Conservation (phyloP, 2,329 filamentous ascomycete genomes). For the Alternaria infectoria region DNA sequence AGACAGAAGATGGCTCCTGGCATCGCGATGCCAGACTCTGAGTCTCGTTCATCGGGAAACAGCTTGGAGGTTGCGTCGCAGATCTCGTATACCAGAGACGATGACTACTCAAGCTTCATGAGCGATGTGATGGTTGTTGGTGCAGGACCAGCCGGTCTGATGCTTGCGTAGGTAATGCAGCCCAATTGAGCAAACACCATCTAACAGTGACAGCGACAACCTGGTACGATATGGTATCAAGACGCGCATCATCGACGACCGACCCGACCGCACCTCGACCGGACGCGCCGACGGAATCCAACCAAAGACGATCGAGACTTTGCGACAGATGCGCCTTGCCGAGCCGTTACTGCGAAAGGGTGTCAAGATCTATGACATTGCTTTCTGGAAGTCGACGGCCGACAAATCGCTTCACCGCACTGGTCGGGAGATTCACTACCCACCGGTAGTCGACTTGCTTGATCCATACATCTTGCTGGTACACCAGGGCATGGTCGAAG, state of each 20-base stretch:
- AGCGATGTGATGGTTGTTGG: slow-evolving; percentile 52
- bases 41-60: slow-evolving; percentile 32
- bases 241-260: slow-evolving; percentile 70
- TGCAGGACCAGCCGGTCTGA: slow-evolving; percentile 52
- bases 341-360: slow-evolving; percentile 70
- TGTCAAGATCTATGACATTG: slow-evolving; percentile 75
- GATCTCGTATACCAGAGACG: slow-evolving; percentile 20
- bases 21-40: slow-evolving; percentile 27
- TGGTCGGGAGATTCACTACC: slow-evolving; percentile 73
- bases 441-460: slow-evolving; percentile 55
- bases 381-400: slow-evolving; percentile 63
- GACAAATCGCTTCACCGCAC: slow-evolving; percentile 62
- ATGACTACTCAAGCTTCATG: slow-evolving; percentile 42
- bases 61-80: slow-evolving; percentile 29
- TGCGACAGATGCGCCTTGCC: slow-evolving; percentile 75
- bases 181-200: not conserved
- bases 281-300: slow-evolving; percentile 76
- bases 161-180: slow-evolving; percentile 49
- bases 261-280: slow-evolving; percentile 70
- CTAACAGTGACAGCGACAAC: slow-evolving; percentile 52
- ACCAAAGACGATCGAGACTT: slow-evolving; percentile 79
- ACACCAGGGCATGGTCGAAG: slow-evolving; percentile 79
- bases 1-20: slow-evolving; percentile 45
- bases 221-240: slow-evolving; percentile 71
- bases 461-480: slow-evolving; percentile 62